phyloP scores from a whole-genome alignment of 2,329 filamentous ascomycete genomes.

The Lachnellula arida region DNA sequence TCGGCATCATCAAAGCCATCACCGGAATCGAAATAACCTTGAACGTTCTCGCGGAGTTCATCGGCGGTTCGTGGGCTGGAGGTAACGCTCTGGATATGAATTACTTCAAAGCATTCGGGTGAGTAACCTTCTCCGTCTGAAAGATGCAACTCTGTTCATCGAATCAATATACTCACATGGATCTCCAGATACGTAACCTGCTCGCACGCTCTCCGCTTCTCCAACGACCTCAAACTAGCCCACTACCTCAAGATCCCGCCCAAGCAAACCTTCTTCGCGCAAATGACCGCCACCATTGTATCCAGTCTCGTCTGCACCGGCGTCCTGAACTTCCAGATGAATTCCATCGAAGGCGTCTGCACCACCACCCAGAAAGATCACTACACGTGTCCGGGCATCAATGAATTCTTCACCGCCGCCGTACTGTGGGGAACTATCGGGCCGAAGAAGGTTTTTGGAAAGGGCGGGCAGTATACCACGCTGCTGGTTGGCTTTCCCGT shows the following conservation, averaged over 20 bases:
- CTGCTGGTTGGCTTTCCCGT: conserved; percentile 47
- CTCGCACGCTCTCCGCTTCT: conserved; percentile 44
- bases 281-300: conserved; percentile 43
- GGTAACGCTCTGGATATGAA: conserved; percentile 69
- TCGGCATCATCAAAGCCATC: conserved; percentile 39
- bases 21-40: conserved; percentile 48
- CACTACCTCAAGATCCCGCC: conserved; percentile 49
- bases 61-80: conserved; percentile 64
- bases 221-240: conserved; percentile 46
- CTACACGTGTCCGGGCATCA: conserved; percentile 47
- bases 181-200: conserved; percentile 44
- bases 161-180: conserved; percentile 34
- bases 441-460: conserved; percentile 42
- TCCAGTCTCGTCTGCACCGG: conserved; percentile 41
- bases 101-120: conserved; percentile 72
- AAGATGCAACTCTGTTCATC: conserved; percentile 25
- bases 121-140: conserved; percentile 50
- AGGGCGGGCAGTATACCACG: conserved; percentile 43
- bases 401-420: conserved; percentile 53
- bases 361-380: conserved; percentile 37
- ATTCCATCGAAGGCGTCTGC: conserved; percentile 40
- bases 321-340: conserved; percentile 36
- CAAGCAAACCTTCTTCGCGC: conserved; percentile 43
- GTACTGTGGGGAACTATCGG: conserved; percentile 53
- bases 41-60: conserved; percentile 68